Percentiles rank a stretch among this genome's conserved stretches.
These are phyloP conservation scores for Perkinsus olseni DNA, from an alignment of 169 alveolate species.

Conservation along the genomic window DNA sequence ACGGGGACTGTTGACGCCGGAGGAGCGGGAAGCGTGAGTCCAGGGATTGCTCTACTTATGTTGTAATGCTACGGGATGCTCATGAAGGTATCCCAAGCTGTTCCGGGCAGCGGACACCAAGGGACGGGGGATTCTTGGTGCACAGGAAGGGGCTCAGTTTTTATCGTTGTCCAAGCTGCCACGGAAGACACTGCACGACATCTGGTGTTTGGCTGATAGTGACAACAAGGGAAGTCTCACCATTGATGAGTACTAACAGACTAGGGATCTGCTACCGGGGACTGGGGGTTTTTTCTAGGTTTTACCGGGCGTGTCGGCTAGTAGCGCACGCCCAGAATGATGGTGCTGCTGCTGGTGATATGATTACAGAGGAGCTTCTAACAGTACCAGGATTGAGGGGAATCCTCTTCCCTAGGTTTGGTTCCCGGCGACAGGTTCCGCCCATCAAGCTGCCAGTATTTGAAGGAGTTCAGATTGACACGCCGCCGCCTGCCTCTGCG, in stretches of 20 bases:
- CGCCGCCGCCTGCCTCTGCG: neutral
- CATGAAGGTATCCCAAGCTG: neutral
- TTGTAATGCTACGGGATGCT: too few species aligned
- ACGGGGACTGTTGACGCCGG: neutral
- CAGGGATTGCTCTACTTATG: neutral
- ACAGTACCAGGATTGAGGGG: neutral
- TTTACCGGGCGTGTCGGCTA: neutral
- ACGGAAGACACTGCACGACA: neutral
- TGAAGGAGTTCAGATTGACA: neutral
- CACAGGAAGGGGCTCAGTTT: neutral
- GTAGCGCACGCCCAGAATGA: neutral
- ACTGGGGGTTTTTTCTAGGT: neutral
- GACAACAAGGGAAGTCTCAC: neutral
- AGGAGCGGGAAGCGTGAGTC: neutral
- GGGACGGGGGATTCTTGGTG: neutral
- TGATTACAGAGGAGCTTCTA: neutral
- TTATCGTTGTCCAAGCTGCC: neutral
- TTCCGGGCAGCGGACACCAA: neutral
- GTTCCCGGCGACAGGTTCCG: neutral
- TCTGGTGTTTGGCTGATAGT: neutral
- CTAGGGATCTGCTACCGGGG: neutral
- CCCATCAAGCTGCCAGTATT: neutral
- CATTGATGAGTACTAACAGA: neutral
- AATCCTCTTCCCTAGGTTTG: neutral
- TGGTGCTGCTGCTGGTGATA: neutral